Base-by-base conservation (phyloP, 768 basidiomycete genomes). In the Tricholoma terreum region DNA sequence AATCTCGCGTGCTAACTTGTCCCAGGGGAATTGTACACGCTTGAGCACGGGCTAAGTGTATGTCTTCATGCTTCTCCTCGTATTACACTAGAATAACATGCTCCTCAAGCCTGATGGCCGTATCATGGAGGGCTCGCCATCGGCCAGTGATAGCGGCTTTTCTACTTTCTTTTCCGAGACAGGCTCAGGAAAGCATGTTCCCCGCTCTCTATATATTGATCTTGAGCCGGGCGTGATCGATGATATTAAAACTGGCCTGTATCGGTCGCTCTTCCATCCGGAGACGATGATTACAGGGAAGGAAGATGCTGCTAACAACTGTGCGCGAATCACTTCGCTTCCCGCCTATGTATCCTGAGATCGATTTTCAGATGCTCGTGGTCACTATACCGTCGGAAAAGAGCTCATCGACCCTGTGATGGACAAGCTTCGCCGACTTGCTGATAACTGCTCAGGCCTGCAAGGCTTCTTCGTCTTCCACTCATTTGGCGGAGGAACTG, bases 401-500 rank as follows among this genome's bases (percentile, higher is more conserved):
- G 97, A 98, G 74, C 86, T 94, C 69, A 94, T 99, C 60, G 97
- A 99, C 77, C 83, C 83, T 45, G 95, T 97, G 55, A 91, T 98
- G 86, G 97, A 99, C 77, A 95, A 92, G 75, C 80, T 98, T 64
- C 92, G 97, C 72, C 90, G 92, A 64, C 86, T 99, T 61, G 92
- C 95, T 52, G 97, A 99, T 77, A 97, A 97, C 78, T 98, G 96
- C 79, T 85, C 86, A 50, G 97, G 97, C 71, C 87, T 99, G 45
- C 97, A 99, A 77, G 97, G 97, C 67, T 99, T 99, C 86, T 98
- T 98, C 71, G 92, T 98, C 69, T 98, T 98, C 86, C 97, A 98
- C 80, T 98, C 97, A 17, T 98, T 99, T 72, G 97, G 97, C 71
- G 97, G 97, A 71, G 97, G 97, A 75, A 98, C 97, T 71, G 97